A percentile compares a stretch with the other conserved stretches of the same genome.
phyloP scores from a whole-genome alignment of 352 stramenopile species.

The Globisporangium emineosum region DNA sequence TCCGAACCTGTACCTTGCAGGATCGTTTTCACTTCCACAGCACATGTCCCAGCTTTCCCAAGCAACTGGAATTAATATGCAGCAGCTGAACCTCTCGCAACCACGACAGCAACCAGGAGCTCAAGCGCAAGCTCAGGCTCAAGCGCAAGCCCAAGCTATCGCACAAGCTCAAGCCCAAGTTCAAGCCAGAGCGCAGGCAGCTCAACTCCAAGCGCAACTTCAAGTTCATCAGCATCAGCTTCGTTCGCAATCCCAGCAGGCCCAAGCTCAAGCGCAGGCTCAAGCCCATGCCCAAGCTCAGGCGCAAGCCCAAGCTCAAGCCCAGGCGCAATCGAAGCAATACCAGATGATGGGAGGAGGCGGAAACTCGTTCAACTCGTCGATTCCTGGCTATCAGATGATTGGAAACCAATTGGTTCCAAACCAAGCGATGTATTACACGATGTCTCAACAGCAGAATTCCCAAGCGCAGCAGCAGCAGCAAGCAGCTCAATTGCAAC shows the following conservation, averaged over 20 bases:
- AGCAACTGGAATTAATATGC: constrained; percentile 37
- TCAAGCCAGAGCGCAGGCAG: constrained; percentile 23
- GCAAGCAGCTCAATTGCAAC: constrained; percentile 24
- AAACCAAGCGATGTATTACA: constrained; percentile 59
- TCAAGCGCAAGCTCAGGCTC: constrained; percentile 33
- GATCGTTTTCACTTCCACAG: constrained; percentile 45
- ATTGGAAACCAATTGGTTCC: constrained; percentile 61
- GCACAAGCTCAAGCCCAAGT: constrained; percentile 45
- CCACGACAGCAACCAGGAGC: constrained; percentile 37
- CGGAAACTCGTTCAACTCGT: constrained; percentile 41
- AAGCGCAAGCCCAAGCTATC: constrained; percentile 51
- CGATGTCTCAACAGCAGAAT: constrained; percentile 39
- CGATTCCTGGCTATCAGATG: constrained; percentile 59
- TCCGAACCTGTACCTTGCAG: constrained; percentile 63
- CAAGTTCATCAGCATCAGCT: constrained; percentile 33
- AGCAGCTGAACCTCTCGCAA: constrained; percentile 43
- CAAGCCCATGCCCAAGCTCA: constrained; percentile 24
- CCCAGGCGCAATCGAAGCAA: constrained; percentile 51
- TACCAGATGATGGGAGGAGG: constrained; percentile 55
- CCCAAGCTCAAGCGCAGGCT: constrained; percentile 21
- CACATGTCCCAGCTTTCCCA: constrained; percentile 45
- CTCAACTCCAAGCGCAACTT: constrained; percentile 37
- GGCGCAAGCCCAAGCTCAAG: constrained; percentile 21
- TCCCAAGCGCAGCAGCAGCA: constrained; percentile 39
- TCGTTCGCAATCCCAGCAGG: constrained; percentile 26